Percentiles rank a stretch among this genome's conserved stretches.
phyloP scores from a whole-genome alignment of 2,329 filamentous ascomycete genomes.

The Hypoxylon sp. region DNA sequence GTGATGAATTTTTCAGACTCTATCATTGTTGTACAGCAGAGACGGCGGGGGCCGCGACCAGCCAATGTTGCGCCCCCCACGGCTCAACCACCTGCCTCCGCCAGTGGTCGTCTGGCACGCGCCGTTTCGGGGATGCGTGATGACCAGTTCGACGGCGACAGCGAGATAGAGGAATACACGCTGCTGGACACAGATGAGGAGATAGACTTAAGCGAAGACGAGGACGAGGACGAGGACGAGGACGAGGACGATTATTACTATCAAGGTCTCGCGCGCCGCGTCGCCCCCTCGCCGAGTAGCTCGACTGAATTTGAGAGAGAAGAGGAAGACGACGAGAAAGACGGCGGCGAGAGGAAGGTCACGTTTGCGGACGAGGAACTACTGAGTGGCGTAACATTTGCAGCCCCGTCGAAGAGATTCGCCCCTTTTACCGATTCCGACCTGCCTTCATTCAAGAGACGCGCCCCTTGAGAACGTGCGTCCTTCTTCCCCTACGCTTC shows the following conservation, averaged over 20 bases:
- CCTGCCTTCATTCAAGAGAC: background rate
- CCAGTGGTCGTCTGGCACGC: too few relatives aligned
- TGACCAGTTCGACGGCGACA: too few relatives aligned
- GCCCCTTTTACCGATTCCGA: background rate
- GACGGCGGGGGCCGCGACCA: background rate
- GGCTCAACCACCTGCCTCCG: too few relatives aligned
- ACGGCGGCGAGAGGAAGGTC: background rate
- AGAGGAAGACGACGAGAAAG: background rate
- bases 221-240: too few relatives aligned
- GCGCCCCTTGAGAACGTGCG: too few relatives aligned
- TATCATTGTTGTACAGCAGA: background rate
- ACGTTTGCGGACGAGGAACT: background rate
- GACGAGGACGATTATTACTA: too few relatives aligned
- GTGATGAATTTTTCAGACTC: background rate
- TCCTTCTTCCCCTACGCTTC: background rate
- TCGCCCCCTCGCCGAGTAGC: background rate
- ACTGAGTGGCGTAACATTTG: background rate
- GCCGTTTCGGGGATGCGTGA: too few relatives aligned
- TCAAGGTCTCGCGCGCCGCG: too few relatives aligned
- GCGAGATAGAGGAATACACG: too few relatives aligned
- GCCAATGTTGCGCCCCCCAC: too few relatives aligned
- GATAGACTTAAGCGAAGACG: too few relatives aligned
- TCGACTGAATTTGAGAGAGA: background rate
- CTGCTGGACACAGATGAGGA: too few relatives aligned
- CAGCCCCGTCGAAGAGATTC: background rate